Percentiles rank a stretch among this genome's conserved stretches.
Evolutionary conservation across 2,329 filamentous ascomycete species (phyloP).

Genomic region (Helotiales sp.): DNA sequence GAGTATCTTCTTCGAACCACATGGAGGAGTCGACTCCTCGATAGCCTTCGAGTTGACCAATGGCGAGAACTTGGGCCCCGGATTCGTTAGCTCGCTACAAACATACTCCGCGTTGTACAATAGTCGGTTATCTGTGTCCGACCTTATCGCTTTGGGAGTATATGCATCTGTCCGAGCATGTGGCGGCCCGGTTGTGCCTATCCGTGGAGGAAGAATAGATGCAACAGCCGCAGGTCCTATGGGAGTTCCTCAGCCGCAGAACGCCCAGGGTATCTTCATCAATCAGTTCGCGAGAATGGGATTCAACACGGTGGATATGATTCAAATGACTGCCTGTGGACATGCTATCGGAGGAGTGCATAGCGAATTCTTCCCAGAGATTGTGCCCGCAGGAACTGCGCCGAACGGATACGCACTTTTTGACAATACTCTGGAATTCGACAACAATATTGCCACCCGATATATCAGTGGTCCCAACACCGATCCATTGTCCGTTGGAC

Average conservation of each 20-base stretch:
- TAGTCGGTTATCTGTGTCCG: constrained; percentile 56
- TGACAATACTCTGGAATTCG: constrained; percentile 59
- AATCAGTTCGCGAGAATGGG: constrained; percentile 63
- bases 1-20: constrained; percentile 49
- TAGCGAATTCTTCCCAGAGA: constrained; percentile 55
- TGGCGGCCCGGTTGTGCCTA: constrained; percentile 59
- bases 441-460: constrained; percentile 62
- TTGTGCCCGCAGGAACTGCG: constrained; percentile 53
- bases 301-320: constrained; percentile 62
- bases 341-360: constrained; percentile 67
- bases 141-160: constrained; percentile 62
- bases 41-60: constrained; percentile 62
- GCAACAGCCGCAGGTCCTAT: constrained; percentile 52
- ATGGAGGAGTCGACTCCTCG: constrained; percentile 63
- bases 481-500: constrained; percentile 60
- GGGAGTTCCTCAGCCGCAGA: constrained; percentile 63
- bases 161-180: constrained; percentile 64
- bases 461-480: constrained; percentile 59
- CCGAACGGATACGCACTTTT: constrained; percentile 49
- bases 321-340: constrained; percentile 63
- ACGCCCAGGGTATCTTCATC: constrained; percentile 55
- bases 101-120: constrained; percentile 61
- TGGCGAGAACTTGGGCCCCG: constrained; percentile 61
- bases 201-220: constrained; percentile 60
- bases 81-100: constrained; percentile 57